Base-by-base conservation (phyloP, 345 rosid species). In the Gossypium sturtianum region DNA sequence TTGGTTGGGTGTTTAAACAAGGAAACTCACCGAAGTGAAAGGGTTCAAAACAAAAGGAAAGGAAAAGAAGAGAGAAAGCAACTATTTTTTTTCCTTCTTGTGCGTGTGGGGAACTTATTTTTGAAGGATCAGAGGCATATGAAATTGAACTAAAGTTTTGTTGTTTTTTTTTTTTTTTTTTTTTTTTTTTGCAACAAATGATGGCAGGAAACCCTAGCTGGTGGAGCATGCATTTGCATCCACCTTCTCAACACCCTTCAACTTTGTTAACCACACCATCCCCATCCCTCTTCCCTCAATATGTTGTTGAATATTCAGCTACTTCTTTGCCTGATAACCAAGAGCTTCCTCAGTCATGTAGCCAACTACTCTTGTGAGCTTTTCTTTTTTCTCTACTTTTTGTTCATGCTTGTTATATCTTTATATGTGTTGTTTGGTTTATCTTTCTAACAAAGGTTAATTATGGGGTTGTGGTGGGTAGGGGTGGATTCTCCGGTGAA, bases 131-230 rank as follows among this genome's bases (percentile, higher is more conserved):
- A n/a, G 53, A 58, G n/a, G 60, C 7, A 43, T 66, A 65, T 57
- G 59, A 20, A 11, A 41, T 73, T 76, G 57, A 73, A 70, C 16
- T 65, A 4, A 20, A 66, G 19, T 43, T 22, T 34, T 34, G 41
- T 34, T 5, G 41, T 29, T 29, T n/a, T 56, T 2, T 19, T 56
- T 22, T 9, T 3, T 22, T 22, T 22, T 2, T 59, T 59, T 54
- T 48, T 52, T 10, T 62, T 62, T 62, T 62, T 29, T 48, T 64
- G 68, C 67, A 71, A 67, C 81, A 78, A 81, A 88, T 86, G 89
- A 88, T 86, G 90, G 89, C 86, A 71, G 90, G 90, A 84, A 89
- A 87, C 88, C 90, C 90, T 89, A 89, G 79, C 61, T 83, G 88
- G 89, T 84, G 90, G 89, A 87, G 86, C 82, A 80, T 85, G 88